Percentiles rank a stretch among this genome's conserved stretches.
These are phyloP conservation scores for Carpinus fangiana DNA, from an alignment of 306 rosid species.

Conservation along the genomic window DNA sequence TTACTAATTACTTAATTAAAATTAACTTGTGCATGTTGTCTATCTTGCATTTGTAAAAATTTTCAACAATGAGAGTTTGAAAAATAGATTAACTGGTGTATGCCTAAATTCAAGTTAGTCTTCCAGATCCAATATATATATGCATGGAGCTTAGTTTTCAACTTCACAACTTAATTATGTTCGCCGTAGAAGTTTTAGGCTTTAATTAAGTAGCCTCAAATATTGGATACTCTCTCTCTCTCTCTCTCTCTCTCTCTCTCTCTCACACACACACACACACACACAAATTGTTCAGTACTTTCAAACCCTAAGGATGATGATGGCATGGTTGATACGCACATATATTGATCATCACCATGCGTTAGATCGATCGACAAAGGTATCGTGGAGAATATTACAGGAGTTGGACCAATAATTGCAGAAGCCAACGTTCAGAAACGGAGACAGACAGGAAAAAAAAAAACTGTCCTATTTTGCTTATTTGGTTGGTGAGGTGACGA, in stretches of 20 bases:
- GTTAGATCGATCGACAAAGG: not conserved
- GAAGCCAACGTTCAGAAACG: not conserved
- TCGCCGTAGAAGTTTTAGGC: not conserved
- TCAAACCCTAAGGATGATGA: not conserved
- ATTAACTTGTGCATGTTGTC: too few species aligned
- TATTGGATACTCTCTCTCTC: not conserved
- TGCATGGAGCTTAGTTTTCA: not conserved
- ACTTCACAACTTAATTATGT: not conserved
- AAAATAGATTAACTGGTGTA: too few species aligned
- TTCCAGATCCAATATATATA: too few species aligned
- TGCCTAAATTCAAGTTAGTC: too few species aligned
- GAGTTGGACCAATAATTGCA: not conserved
- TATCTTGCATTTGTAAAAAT: too few species aligned
- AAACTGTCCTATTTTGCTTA: constrained; percentile 4
- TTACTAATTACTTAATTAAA: not conserved
- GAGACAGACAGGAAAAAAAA: not conserved
- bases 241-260: not conserved
- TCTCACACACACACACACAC: not conserved
- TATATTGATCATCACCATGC: not conserved
- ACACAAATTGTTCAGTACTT: not conserved
- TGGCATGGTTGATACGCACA: not conserved
- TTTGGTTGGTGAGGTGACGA: constrained; percentile 1
- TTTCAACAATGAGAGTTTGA: too few species aligned
- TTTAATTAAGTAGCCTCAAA: not conserved
- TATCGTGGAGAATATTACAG: not conserved